Evolutionary conservation across 371 early-diverging fungal genomes (phyloP).

Genomic region (Nematocida ausubeli): DNA sequence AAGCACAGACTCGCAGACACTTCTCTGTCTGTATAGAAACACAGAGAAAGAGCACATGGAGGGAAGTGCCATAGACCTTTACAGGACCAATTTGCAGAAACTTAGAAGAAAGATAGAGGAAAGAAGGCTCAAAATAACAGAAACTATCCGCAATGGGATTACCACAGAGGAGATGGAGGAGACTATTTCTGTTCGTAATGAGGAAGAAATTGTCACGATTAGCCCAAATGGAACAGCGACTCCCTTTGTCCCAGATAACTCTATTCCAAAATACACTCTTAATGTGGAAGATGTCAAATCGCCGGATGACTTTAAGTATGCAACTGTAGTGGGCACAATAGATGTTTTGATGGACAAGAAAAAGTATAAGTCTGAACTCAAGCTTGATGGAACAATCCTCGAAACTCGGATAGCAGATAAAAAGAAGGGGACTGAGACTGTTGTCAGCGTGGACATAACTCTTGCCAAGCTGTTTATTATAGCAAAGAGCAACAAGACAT

Average conservation of each 20-base stretch:
- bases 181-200: not conserved
- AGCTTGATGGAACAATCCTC: conserved; percentile 19
- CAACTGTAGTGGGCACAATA: conserved; percentile 1
- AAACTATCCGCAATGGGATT: not conserved
- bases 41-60: not conserved
- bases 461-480: conserved; percentile 30
- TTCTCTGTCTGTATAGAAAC: conserved; percentile 16
- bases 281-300: conserved; percentile 11
- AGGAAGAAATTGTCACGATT: not conserved
- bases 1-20: not conserved
- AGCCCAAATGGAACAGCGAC: conserved; percentile 9
- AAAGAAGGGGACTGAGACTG: conserved; percentile 6
- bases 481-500: not conserved
- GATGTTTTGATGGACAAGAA: not conserved
- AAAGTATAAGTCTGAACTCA: not conserved
- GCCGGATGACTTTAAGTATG: conserved; percentile 17
- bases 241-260: not conserved
- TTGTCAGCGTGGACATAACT: conserved; percentile 16
- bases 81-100: conserved; percentile 31
- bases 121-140: conserved; percentile 11
- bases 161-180: not conserved
- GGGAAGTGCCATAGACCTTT: conserved; percentile 11
- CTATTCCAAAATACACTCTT: not conserved
- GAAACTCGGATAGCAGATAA: not conserved
- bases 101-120: conserved; percentile 55